These are phyloP conservation scores for Aspergillus jensenii DNA, from an alignment of 2,329 filamentous ascomycete genomes.

Conservation along the genomic window DNA sequence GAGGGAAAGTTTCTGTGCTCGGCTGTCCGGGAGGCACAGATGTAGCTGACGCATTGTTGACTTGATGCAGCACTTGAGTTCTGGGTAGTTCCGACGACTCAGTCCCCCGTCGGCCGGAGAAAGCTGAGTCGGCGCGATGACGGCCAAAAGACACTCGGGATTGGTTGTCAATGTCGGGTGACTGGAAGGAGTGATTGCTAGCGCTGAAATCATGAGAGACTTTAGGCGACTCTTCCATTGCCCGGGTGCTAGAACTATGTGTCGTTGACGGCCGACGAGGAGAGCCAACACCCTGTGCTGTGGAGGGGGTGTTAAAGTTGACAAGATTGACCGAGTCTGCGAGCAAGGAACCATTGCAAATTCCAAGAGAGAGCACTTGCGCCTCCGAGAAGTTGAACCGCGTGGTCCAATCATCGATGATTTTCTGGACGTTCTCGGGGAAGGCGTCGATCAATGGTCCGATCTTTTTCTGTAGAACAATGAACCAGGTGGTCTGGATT, in stretches of 20 bases:
- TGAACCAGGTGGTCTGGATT: constrained; percentile 80
- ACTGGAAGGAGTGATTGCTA: constrained; percentile 66
- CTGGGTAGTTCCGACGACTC: constrained; percentile 55
- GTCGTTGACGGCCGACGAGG: constrained; percentile 51
- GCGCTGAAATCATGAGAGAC: constrained; percentile 66
- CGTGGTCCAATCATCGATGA: constrained; percentile 73
- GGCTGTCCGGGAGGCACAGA: constrained; percentile 17
- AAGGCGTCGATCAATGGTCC: constrained; percentile 68
- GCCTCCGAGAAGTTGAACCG: constrained; percentile 78
- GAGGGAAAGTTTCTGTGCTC: constrained; percentile 34
- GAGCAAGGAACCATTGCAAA: constrained; percentile 71
- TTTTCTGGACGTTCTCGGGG: constrained; percentile 68
- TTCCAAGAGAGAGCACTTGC: constrained; percentile 67
- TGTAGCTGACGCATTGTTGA: constrained; percentile 47
- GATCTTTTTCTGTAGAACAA: constrained; percentile 80
- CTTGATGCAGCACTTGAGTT: constrained; percentile 51
- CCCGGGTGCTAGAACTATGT: constrained; percentile 56
- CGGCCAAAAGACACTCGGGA: constrained; percentile 38
- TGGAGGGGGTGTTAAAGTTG: constrained; percentile 58
- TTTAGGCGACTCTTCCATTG: constrained; percentile 62
- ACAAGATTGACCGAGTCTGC: constrained; percentile 59
- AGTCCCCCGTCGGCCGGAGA: constrained; percentile 52
- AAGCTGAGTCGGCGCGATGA: constrained; percentile 56
- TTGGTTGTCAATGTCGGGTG: constrained; percentile 49
- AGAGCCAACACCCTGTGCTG: constrained; percentile 37